These are phyloP conservation scores for Ceratobasidium sp. DNA, from an alignment of 1,284 basidiomycete species.

Conservation along the genomic window DNA sequence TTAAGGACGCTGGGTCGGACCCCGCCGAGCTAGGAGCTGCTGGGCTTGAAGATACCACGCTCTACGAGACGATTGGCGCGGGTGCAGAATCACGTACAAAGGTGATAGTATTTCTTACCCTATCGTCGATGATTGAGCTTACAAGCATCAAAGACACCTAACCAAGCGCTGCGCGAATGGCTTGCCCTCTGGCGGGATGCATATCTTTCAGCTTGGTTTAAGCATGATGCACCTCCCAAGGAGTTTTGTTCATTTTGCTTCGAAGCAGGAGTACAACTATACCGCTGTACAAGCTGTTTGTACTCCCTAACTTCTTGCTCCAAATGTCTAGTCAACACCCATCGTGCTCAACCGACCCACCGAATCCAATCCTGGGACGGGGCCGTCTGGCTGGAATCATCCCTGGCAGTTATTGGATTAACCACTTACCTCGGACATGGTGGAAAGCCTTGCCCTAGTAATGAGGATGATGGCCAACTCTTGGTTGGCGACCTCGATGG, in stretches of 20 bases:
- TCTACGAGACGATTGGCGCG: too few relatives aligned
- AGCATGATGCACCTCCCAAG: background rate
- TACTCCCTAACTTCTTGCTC: background rate
- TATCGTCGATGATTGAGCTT: too few relatives aligned
- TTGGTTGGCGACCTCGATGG: conserved; percentile 9
- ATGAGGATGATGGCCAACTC: background rate
- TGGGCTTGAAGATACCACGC: too few relatives aligned
- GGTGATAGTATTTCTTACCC: too few relatives aligned
- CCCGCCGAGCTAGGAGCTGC: too few relatives aligned
- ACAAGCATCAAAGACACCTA: background rate
- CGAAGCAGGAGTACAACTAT: background rate
- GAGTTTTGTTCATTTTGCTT: background rate
- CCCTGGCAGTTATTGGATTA: background rate
- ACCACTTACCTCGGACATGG: conserved; percentile 10
- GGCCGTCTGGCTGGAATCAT: too few relatives aligned
- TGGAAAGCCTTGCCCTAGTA: too few relatives aligned
- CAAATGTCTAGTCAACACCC: too few relatives aligned
- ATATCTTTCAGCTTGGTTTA: background rate
- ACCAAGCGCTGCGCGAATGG: background rate
- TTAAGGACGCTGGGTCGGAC: too few relatives aligned
- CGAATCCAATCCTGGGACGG: too few relatives aligned
- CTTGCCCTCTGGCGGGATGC: background rate
- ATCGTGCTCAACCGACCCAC: too few relatives aligned
- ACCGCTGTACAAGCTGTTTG: background rate
- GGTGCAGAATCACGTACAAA: too few relatives aligned